Evolutionary conservation across 2,329 filamentous ascomycete genomes (phyloP), one percentile per base, ranked within the genome.

Genomic region (Ascochyta viciae-villosae): DNA sequence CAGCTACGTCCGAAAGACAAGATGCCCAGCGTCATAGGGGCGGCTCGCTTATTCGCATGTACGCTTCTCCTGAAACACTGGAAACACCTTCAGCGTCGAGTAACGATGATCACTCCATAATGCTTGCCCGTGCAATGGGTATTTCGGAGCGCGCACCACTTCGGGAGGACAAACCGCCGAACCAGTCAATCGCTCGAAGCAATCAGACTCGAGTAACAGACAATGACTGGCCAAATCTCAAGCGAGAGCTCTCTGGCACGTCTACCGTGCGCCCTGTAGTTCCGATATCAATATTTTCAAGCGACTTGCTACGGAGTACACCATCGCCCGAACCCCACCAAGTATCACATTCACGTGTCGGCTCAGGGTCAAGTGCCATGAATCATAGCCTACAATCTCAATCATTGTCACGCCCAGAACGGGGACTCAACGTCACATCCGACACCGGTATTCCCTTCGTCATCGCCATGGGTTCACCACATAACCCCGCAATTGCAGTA

Each of bases 401-500:
- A 12, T 29, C 60, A 22, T 27, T 55, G 5, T 50, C 61, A 10
- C 55, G 54, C 8, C 33, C 50, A 37, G 58, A 66, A 24, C 61
- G 63, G 4, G 63, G 63, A 41, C 31, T 56, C 6, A 71, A 67
- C 52, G 58, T 47, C 16, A 53, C 60, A 8, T 68, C 67, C 8
- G 57, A 37, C 12, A 57, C 56, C 19, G 70, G 54, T 26, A 58
- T 68, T 12, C 68, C 73, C 5, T 71, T 72, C 35, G 65, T 72
- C 5, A 70, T 72, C 33, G 64, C 56, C 12, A 71, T 71, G 66
- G 66, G 64, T 22, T 69, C 69, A 6, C 70, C 69, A 3, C 67
- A 72, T 29, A 72, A 72, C 37, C 68, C 70, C 1, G 65, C 67
- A 3, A 61, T 72, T 6, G 64, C 66, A 3, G 46, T 62, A 3